Conservation (phyloP, 306 rosid genomes). For the Citrullus colocynthis region DNA sequence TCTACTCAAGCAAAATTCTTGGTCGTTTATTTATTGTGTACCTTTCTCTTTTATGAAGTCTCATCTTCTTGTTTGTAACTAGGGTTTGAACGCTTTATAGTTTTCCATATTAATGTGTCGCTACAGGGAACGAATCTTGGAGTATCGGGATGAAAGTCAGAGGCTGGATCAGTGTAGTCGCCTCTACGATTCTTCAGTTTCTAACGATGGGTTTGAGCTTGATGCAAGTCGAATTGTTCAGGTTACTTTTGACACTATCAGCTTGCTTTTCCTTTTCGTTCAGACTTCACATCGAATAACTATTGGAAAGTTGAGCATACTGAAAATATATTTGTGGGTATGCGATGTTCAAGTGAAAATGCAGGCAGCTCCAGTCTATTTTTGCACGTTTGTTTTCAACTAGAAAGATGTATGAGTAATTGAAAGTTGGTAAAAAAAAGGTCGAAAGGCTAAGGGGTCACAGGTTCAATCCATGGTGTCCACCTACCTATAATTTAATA, state of each 20-base stretch:
- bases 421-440: too few species aligned
- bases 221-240: constrained; percentile 86
- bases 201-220: constrained; percentile 68
- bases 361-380: not conserved
- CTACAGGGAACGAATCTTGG: constrained; percentile 72
- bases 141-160: constrained; percentile 76
- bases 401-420: not conserved
- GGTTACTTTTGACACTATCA: constrained; percentile 29
- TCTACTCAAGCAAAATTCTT: not conserved
- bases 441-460: too few species aligned
- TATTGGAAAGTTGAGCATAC: not conserved
- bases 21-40: not conserved
- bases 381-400: not conserved
- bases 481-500: too few species aligned
- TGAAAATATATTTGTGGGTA: not conserved
- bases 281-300: not conserved
- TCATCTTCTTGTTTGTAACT: not conserved
- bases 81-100: not conserved
- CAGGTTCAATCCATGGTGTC: too few species aligned
- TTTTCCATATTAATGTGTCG: not conserved
- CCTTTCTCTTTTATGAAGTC: not conserved
- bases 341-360: not conserved
- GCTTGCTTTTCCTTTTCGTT: not conserved
- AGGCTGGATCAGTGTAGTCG: constrained; percentile 93
- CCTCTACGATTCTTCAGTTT: constrained; percentile 75